Percentiles rank a stretch among this genome's conserved stretches.
Conservation (phyloP, 2,329 filamentous ascomycete genomes). For the Botryotinia narcissicola region DNA sequence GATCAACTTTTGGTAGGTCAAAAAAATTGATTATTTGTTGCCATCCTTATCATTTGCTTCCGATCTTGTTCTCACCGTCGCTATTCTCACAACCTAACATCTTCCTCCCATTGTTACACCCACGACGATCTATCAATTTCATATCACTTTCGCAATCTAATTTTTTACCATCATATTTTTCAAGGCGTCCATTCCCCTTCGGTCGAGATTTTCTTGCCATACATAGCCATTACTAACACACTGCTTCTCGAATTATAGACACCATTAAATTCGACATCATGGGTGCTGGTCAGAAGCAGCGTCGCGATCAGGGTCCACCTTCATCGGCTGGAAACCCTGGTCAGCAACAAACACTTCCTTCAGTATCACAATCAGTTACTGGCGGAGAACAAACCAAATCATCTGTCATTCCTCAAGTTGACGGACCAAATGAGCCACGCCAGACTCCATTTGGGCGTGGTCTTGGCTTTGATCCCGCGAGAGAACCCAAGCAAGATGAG, state of each 20-base stretch:
- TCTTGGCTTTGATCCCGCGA: constrained; percentile 48
- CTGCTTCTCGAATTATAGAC: background rate
- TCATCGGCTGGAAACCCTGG: background rate
- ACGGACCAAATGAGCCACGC: constrained; percentile 13
- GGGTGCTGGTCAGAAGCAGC: constrained; percentile 12
- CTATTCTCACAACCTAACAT: background rate
- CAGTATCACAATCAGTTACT: background rate
- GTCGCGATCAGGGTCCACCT: background rate
- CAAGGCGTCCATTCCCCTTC: background rate
- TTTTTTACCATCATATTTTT: background rate
- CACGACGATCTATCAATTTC: background rate
- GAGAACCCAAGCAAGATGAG: constrained; percentile 28
- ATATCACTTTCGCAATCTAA: background rate
- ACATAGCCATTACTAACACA: background rate
- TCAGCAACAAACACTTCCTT: background rate
- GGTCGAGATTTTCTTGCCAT: background rate
- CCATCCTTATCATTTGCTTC: background rate
- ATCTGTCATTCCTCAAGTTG: background rate
- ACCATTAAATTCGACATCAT: background rate
- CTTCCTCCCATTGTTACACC: background rate
- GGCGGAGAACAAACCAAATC: background rate
- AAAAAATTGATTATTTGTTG: background rate
- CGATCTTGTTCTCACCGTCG: background rate
- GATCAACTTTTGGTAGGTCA: constrained; percentile 10
- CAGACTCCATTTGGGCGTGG: constrained; percentile 27